phyloP scores from a whole-genome alignment of 2,329 filamentous ascomycete genomes.

The Hypoxylon rubiginosum region DNA sequence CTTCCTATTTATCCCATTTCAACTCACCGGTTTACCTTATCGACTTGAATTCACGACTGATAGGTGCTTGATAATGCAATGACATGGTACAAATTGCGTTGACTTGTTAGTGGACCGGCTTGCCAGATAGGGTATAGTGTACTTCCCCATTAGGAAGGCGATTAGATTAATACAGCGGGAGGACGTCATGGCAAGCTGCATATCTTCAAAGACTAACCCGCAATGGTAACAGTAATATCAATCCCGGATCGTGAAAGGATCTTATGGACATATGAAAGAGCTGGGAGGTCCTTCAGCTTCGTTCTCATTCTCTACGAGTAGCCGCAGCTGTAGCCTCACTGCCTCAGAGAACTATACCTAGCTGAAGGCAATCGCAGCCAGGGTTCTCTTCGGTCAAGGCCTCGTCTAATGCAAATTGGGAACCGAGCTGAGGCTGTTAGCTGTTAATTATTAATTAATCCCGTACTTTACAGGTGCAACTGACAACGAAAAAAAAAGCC shows the following conservation, averaged over 20 bases:
- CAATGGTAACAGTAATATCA: not conserved
- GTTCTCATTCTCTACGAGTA: not conserved
- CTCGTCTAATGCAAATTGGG: not conserved
- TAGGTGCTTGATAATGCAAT: conserved; percentile 21
- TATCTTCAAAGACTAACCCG: not conserved
- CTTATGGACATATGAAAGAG: not conserved
- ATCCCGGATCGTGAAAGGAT: conserved; percentile 20
- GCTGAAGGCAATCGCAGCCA: not conserved
- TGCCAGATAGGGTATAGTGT: conserved; percentile 5
- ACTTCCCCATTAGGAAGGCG: conserved; percentile 27
- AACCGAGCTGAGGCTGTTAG: conserved; percentile 1
- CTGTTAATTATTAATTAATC: not conserved
- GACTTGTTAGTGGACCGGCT: conserved; percentile 16
- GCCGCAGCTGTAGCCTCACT: too few species aligned
- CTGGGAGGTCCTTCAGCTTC: not conserved
- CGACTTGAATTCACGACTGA: not conserved
- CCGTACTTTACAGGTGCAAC: conserved; percentile 5
- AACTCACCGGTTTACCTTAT: not conserved
- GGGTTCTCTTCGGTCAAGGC: not conserved
- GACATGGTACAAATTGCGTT: conserved; percentile 24
- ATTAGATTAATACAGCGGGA: not conserved
- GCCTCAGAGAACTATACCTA: not conserved
- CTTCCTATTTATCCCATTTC: not conserved
- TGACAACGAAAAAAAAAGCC: not conserved
- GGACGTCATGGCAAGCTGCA: not conserved